Base-by-base conservation (phyloP, 192 early-diverging fungal genomes). In the Podila verticillata region DNA sequence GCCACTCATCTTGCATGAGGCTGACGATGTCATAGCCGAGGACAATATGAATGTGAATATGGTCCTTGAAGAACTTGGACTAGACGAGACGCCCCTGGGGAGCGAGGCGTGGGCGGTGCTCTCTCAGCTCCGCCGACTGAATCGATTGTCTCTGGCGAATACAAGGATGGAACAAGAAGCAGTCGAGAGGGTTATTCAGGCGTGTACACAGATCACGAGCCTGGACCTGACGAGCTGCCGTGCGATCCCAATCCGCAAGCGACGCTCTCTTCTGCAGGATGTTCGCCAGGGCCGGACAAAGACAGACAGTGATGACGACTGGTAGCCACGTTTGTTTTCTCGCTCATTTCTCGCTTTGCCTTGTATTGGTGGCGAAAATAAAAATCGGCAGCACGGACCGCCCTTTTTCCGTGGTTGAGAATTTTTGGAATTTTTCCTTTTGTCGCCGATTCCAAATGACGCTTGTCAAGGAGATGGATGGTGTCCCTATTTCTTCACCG, bases 211-310 rank as follows among this genome's bases (percentile, higher is more conserved):
- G 8, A 48, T 77, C 47, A 66, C 39, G 7, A 79, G 59, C 36
- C 22, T 79, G 34, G 75, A 71, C 22, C 48, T 79, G 64, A 79
- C 66, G 35, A 79, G 75, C 15, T 79, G 75, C 57, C 68, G 75
- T 24, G 65, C 63, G 1, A 66, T 79, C 24, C 69, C 75, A 15
- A 15, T 79, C 7, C 7, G 63, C 56, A 31, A 79, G 9, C 68
- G 75, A 13, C 69, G 69, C 15, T 63, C 75, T 17, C 58, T 79
- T 5, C 29, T 79, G 35, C 70, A 63, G 24, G 68, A 79, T 12
- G 69, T 79, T 5, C 24, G 75, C 44, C 7, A 61, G 17, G 31
- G 44, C 1, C 51, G 26, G 61, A 34, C 20, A 10, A 22, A 39
- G 13, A 32, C 2, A 26, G 58, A 59, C 17, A 2, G 13, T 3